Percentiles rank a stretch among this genome's conserved stretches.
Evolutionary conservation across 2,329 filamentous ascomycete species (phyloP).

Genomic region (Aspergillaceae sp.): DNA sequence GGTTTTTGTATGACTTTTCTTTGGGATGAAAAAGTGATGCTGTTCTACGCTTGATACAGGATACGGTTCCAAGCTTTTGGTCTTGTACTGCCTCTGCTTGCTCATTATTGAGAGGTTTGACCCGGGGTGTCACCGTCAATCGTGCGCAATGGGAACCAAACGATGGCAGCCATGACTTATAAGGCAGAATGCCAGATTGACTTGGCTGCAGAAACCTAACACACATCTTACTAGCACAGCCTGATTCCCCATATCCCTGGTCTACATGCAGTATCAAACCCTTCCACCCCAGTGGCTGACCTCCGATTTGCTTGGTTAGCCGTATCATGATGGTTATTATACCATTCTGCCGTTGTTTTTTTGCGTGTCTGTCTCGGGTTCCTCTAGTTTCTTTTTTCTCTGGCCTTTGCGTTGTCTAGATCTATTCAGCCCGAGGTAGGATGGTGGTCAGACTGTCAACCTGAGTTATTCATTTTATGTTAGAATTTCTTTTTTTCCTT

Average conservation of each 20-base stretch:
- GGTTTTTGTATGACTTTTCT: neutral
- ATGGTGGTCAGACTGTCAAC: neutral
- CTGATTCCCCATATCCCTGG: conserved; percentile 11
- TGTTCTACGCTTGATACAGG: neutral
- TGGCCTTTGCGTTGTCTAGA: neutral
- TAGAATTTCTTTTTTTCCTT: no score
- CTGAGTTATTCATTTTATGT: no score
- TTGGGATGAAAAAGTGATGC: no score
- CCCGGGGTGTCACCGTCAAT: neutral
- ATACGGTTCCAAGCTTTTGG: no score
- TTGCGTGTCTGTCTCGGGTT: neutral
- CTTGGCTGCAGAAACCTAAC: conserved; percentile 3
- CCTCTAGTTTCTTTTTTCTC: neutral
- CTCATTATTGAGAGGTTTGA: neutral
- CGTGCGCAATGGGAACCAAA: neutral
- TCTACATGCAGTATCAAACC: conserved; percentile 13
- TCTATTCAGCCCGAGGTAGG: neutral
- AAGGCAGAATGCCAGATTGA: conserved; percentile 2
- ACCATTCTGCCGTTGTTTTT: neutral
- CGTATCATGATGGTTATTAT: conserved; percentile 1
- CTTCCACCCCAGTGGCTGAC: conserved; percentile 6
- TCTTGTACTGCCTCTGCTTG: no score
- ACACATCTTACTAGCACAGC: neutral
- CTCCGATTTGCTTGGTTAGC: conserved; percentile 4
- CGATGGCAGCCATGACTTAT: conserved; percentile 7